phyloP scores from a whole-genome alignment of 352 stramenopile species.

The Phytophthora niederhauseri region DNA sequence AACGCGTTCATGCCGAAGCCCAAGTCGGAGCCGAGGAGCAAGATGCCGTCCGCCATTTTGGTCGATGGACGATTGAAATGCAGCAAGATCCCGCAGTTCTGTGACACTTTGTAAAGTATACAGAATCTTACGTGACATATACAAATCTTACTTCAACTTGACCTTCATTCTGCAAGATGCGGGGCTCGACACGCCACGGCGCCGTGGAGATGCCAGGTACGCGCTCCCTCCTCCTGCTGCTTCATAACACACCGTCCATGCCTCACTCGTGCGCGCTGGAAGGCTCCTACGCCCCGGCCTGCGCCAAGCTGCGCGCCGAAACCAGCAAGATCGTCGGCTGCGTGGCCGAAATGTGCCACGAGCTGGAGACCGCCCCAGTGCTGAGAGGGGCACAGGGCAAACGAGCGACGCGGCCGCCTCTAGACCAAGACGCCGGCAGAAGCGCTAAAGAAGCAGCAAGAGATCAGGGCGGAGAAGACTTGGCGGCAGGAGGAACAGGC shows the following conservation, averaged over 20 bases:
- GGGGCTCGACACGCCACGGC: slow-evolving; percentile 1
- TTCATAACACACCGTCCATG: not conserved
- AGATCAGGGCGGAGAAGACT: not conserved
- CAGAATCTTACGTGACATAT: slow-evolving; percentile 3
- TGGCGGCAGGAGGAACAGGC: not conserved
- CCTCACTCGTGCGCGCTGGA: not conserved
- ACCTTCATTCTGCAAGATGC: slow-evolving; percentile 35
- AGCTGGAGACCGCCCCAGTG: slow-evolving; percentile 3
- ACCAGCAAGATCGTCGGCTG: slow-evolving; percentile 18
- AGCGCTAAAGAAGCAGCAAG: not conserved
- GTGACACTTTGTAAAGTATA: slow-evolving; percentile 5
- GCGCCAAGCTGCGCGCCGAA: slow-evolving; percentile 18
- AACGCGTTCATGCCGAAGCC: slow-evolving; percentile 72
- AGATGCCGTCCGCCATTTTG: slow-evolving; percentile 23
- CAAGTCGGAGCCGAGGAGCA: slow-evolving; percentile 48
- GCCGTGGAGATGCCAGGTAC: slow-evolving; percentile 8
- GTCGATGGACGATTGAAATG: not conserved
- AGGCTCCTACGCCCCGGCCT: not conserved
- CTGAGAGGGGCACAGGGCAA: not conserved
- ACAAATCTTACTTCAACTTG: slow-evolving; percentile 30
- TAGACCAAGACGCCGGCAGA: not conserved
- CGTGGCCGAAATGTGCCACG: slow-evolving; percentile 14
- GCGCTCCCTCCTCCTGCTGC: not conserved
- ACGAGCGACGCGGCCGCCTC: not conserved
- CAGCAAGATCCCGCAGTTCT: not conserved